Percentiles rank a stretch among this genome's conserved stretches.
phyloP scores from a whole-genome alignment of 768 basidiomycete genomes.

The Candolleomyces aberdarensis region DNA sequence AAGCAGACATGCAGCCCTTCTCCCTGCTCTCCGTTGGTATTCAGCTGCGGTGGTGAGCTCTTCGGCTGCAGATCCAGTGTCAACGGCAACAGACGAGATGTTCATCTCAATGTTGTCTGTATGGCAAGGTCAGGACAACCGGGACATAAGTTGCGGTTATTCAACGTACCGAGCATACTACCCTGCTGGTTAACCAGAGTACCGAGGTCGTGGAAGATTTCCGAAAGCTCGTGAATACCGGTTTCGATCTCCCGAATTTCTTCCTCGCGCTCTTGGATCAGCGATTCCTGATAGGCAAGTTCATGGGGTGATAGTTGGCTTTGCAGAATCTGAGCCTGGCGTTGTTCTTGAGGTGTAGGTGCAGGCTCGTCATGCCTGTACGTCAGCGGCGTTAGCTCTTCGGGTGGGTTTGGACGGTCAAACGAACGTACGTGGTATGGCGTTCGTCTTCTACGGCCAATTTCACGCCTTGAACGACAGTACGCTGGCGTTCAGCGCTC shows the following conservation, averaged over 20 bases:
- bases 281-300: conserved; percentile 91
- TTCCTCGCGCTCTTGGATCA: conserved; percentile 89
- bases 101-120: conserved; percentile 95
- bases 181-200: conserved; percentile 95
- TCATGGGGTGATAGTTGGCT: conserved; percentile 84
- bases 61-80: conserved; percentile 79
- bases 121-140: background rate
- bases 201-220: conserved; percentile 95
- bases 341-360: conserved; percentile 48
- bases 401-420: background rate
- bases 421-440: conserved; percentile 13
- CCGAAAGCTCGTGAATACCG: conserved; percentile 92
- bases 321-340: conserved; percentile 69
- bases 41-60: conserved; percentile 88
- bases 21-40: conserved; percentile 92
- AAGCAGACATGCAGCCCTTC: conserved; percentile 86
- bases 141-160: background rate
- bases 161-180: conserved; percentile 81
- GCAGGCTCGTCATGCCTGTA: conserved; percentile 34
- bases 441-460: conserved; percentile 77
- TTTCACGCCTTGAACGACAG: conserved; percentile 84
- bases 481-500: conserved; percentile 86
- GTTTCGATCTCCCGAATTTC: conserved; percentile 97
- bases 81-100: conserved; percentile 78
- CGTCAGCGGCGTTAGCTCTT: conserved; percentile 1